Conservation (phyloP, 2,329 filamentous ascomycete species). For the Pseudovirgaria hyperparasitica region DNA sequence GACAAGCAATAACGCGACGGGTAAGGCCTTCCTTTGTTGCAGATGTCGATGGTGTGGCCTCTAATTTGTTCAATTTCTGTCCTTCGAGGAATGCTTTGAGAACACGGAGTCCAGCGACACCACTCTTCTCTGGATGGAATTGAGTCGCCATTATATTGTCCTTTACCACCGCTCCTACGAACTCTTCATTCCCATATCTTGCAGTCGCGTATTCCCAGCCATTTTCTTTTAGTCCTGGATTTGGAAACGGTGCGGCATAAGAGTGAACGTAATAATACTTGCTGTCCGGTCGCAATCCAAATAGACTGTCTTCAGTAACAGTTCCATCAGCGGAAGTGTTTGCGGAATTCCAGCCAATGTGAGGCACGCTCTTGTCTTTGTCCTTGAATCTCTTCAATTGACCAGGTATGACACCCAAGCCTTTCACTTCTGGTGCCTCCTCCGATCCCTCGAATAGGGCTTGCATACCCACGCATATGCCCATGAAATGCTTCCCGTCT, state of each 20-base stretch:
- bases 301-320: conserved; percentile 45
- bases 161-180: conserved; percentile 78
- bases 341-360: conserved; percentile 97
- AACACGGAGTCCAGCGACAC: conserved; percentile 72
- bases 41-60: conserved; percentile 18
- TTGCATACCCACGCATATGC: conserved; percentile 90
- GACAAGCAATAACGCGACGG: conserved; percentile 85
- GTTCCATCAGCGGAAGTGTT: conserved; percentile 40
- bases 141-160: conserved; percentile 84
- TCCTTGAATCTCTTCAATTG: conserved; percentile 66
- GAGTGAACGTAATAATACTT: conserved; percentile 99
- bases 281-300: conserved; percentile 64
- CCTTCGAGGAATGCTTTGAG: conserved; percentile 79
- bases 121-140: conserved; percentile 97
- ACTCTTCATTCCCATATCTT: conserved; percentile 75
- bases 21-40: conserved; percentile 58
- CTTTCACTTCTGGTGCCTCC: conserved; percentile 59
- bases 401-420: conserved; percentile 62
- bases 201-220: conserved; percentile 92
- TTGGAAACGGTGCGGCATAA: conserved; percentile 67
- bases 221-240: conserved; percentile 60
- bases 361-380: conserved; percentile 76
- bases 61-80: conserved; percentile 43
- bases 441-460: conserved; percentile 77
- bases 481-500: conserved; percentile 94